Evolutionary conservation across 441 rosid genomes (phyloP).

Genomic region (Aleurites moluccanus): DNA sequence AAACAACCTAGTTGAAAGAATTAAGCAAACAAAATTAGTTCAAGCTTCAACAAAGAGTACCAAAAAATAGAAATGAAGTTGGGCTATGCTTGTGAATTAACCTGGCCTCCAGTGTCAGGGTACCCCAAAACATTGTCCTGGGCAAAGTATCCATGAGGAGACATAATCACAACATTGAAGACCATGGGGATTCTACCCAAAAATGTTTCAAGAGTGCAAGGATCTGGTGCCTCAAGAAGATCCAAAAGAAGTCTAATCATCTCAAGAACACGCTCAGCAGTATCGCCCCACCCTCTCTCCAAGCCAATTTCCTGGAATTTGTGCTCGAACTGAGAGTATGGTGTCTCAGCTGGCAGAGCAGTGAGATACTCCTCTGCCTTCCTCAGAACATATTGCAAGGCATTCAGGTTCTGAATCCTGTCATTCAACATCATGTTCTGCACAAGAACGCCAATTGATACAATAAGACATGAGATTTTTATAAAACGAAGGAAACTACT

Average conservation of each 20-base stretch:
- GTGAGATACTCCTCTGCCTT: constrained; percentile 91
- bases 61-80: not conserved
- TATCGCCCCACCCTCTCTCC: constrained; percentile 96
- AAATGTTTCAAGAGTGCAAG: constrained; percentile 80
- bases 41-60: not conserved
- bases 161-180: constrained; percentile 79
- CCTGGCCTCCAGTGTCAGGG: constrained; percentile 99
- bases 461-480: not conserved
- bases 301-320: constrained; percentile 85
- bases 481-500: not conserved
- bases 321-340: constrained; percentile 55
- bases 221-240: constrained; percentile 96
- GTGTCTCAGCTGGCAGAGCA: constrained; percentile 50
- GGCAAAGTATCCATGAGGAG: constrained; percentile 96
- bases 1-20: constrained; percentile 60
- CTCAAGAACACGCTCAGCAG: constrained; percentile 66
- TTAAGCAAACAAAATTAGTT: not conserved
- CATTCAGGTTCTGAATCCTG: constrained; percentile 60
- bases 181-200: constrained; percentile 92
- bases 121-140: constrained; percentile 95
- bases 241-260: constrained; percentile 88
- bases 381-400: constrained; percentile 70
- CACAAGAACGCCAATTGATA: constrained; percentile 21
- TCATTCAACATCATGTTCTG: constrained; percentile 90
- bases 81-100: constrained; percentile 26